Conservation (phyloP, 1,284 basidiomycete species). For the Trichosporon asahii region DNA sequence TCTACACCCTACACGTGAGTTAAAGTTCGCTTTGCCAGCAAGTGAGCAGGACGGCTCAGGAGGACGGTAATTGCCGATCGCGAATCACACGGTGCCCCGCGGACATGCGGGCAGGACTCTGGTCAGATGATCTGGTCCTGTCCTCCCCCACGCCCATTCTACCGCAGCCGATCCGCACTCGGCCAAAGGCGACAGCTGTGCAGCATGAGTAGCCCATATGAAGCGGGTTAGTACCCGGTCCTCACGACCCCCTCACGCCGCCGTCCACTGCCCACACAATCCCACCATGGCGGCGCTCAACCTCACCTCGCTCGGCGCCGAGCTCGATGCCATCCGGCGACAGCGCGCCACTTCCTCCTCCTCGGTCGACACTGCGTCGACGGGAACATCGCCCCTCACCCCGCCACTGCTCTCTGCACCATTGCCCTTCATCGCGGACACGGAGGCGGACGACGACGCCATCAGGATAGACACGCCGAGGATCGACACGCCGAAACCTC, state of each 20-base stretch:
- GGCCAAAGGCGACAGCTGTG: not conserved
- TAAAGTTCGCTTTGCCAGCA: not conserved
- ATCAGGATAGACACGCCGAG: not conserved
- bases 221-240: not conserved
- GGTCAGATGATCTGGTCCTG: not conserved
- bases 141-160: not conserved
- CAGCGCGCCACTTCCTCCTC: slow-evolving; percentile 15
- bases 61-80: not conserved
- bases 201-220: not conserved
- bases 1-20: not conserved
- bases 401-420: not conserved
- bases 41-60: not conserved
- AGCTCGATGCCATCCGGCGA: slow-evolving; percentile 21
- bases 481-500: not conserved
- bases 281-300: slow-evolving; percentile 20
- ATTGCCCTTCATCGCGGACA: not conserved
- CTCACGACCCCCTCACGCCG: not conserved
- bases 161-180: not conserved
- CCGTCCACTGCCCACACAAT: not conserved
- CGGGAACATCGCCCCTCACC: slow-evolving; percentile 1
- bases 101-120: not conserved
- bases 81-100: slow-evolving; percentile 7
- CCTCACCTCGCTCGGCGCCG: slow-evolving; percentile 22
- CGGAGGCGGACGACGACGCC: too few species aligned
- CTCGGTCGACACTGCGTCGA: slow-evolving; percentile 1